Evolutionary conservation across 441 rosid species (phyloP), one percentile per base, ranked within the genome.

Genomic region (Jatropha multifida): DNA sequence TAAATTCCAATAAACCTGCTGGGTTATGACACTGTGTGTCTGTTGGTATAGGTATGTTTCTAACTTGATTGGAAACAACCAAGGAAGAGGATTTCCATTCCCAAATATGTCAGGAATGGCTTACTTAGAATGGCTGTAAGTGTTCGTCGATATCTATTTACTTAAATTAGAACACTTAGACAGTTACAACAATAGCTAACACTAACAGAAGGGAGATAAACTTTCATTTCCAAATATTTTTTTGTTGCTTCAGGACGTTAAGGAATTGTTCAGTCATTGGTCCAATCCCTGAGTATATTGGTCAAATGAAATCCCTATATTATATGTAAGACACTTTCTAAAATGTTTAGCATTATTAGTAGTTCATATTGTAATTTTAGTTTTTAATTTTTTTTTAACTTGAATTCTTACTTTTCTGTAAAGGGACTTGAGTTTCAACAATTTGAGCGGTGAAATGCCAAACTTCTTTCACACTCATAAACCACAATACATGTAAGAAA

Each of bases 41-140:
- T 38, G 37, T 68, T 68, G 72, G 60, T 51, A 5, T 23, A 68
- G 72, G n/a, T 4, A 14, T 68, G 44, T 51, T 49, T 51, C 72
- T 68, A 60, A 68, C 41, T 32, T 51, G 14, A 38, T 18, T 15
- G 72, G 26, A 13, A 68, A 9, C 20, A 68, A 27, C 49, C 60
- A 68, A 68, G 60, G 61, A 51, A 51, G 26, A 38, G 72, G 42
- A 14, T 68, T 68, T 32, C 46, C 27, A 17, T 68, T 68, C n/a
- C 72, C 72, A 51, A 37, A 68, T 68, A 27, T 68, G 13, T 68
- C 72, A 49, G 60, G 72, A 68, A 68, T 68, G 60, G 41, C 72
- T 27, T 49, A 37, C 27, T 51, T 68, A 42, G 13, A 15, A 32
- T 51, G 60, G 68, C 49, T 65, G 68, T 65, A 46, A 63, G 67